A percentile compares a stretch with the other conserved stretches of the same genome.
Conservation (phyloP, 805 yeast species). For the Clavispora asparagi region DNA sequence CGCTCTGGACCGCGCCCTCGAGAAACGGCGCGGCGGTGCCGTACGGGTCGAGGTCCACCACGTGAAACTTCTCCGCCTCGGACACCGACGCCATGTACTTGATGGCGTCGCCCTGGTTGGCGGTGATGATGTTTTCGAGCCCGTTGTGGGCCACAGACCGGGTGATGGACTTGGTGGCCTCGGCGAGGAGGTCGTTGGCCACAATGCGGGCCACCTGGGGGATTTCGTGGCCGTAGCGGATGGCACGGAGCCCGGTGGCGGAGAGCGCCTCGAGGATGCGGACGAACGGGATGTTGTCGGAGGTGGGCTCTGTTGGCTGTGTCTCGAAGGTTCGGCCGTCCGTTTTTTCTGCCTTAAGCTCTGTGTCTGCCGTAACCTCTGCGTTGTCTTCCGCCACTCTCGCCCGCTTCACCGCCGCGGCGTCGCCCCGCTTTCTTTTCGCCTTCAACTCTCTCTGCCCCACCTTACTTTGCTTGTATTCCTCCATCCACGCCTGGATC, state of each 20-base stretch:
- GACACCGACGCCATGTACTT: constrained; percentile 57
- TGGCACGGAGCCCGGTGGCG: constrained; percentile 93
- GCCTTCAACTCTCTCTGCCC: constrained; percentile 20
- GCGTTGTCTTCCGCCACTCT: background rate
- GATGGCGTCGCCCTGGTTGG: constrained; percentile 89
- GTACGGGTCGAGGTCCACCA: constrained; percentile 93
- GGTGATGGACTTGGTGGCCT: constrained; percentile 78
- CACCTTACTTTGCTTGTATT: constrained; percentile 40
- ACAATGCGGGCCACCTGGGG: constrained; percentile 67
- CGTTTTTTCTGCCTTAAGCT: too few species aligned
- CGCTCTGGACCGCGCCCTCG: constrained; percentile 82
- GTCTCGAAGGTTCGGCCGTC: too few species aligned
- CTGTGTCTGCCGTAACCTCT: too few species aligned
- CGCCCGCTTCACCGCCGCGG: background rate
- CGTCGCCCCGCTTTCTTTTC: constrained; percentile 17
- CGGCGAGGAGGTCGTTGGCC: constrained; percentile 85
- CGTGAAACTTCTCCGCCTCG: constrained; percentile 56
- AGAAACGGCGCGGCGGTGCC: constrained; percentile 96
- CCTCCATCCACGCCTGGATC: constrained; percentile 78
- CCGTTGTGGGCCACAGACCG: constrained; percentile 66
- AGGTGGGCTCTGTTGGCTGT: too few species aligned
- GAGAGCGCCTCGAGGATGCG: constrained; percentile 83
- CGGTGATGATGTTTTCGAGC: constrained; percentile 49
- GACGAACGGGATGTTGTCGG: constrained; percentile 19
- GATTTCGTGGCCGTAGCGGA: constrained; percentile 88